A percentile compares a stretch with the other conserved stretches of the same genome.
These are phyloP conservation scores for Aspergillus udagawae DNA, from an alignment of 2,329 filamentous ascomycete species.

Conservation along the genomic window DNA sequence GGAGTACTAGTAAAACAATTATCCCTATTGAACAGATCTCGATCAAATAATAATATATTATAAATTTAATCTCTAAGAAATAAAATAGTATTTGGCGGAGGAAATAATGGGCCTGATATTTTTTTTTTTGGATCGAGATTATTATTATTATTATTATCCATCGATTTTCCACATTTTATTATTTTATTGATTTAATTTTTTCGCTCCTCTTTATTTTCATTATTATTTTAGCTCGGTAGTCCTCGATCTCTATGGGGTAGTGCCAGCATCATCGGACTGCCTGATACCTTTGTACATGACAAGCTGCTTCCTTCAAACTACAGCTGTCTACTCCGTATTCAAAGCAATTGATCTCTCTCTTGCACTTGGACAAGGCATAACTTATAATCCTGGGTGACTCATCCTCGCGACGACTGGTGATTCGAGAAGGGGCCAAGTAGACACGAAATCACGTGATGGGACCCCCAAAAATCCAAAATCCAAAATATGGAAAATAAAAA, in stretches of 20 bases:
- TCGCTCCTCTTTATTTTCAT: not conserved
- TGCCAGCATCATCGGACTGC: not conserved
- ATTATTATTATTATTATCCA: slow-evolving; percentile 9
- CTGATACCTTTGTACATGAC: not conserved
- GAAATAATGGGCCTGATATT: not conserved
- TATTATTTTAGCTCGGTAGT: not conserved
- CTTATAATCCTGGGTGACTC: not conserved
- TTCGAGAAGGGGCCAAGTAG: slow-evolving; percentile 1
- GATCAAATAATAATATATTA: not conserved
- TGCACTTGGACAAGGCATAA: not conserved
- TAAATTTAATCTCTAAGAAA: too few relatives aligned
- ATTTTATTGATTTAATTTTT: slow-evolving; percentile 22
- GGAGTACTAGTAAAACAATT: not conserved
- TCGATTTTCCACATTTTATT: slow-evolving; percentile 18
- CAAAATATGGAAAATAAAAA: slow-evolving; percentile 11
- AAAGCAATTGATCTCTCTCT: not conserved
- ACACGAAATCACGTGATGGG: slow-evolving; percentile 16
- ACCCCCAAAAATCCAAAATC: slow-evolving; percentile 12
- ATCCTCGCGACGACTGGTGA: not conserved
- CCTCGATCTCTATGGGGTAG: too few relatives aligned
- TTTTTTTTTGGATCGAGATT: slow-evolving; percentile 12
- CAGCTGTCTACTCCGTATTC: not conserved
- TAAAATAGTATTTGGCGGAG: not conserved
- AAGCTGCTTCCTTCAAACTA: not conserved
- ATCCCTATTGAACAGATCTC: not conserved